Conservation (phyloP, 2,329 filamentous ascomycete species). For the Parascedosporium putredinis region DNA sequence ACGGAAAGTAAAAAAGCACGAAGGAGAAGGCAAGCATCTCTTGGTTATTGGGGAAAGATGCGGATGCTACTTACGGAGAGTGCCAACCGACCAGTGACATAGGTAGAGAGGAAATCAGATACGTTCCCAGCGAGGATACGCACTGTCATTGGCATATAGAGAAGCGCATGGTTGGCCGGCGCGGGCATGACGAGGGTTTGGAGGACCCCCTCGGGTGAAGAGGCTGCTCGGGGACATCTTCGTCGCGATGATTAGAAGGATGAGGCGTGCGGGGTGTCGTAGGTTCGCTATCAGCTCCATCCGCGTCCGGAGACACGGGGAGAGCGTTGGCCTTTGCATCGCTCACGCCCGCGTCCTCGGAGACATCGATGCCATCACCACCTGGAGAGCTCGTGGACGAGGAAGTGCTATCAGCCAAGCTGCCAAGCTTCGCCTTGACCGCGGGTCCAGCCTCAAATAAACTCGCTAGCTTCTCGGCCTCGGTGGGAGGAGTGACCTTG, state of each 20-base stretch:
- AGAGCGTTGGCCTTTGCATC: neutral
- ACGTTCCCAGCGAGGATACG: conserved; percentile 72
- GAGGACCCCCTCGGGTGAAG: conserved; percentile 41
- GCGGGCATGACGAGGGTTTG: conserved; percentile 61
- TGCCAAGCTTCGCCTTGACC: neutral
- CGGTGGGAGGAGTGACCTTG: conserved; percentile 58
- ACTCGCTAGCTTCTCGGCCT: conserved; percentile 55
- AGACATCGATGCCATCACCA: neutral
- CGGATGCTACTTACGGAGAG: conserved; percentile 9
- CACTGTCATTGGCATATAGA: conserved; percentile 68
- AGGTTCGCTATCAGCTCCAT: conserved; percentile 5
- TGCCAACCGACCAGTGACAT: conserved; percentile 57
- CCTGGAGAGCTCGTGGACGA: neutral
- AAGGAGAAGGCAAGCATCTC: no score
- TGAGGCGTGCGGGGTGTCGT: conserved; percentile 6
- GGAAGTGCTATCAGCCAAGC: neutral
- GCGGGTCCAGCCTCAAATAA: neutral
- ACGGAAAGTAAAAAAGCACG: no score
- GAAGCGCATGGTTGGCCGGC: conserved; percentile 72
- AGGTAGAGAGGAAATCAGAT: conserved; percentile 65
- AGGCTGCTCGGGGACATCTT: conserved; percentile 36
- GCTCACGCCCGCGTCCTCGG: neutral
- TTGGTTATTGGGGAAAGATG: no score
- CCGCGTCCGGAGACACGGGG: neutral
- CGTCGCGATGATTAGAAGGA: conserved; percentile 4